phyloP scores from a whole-genome alignment of 192 early-diverging fungal genomes.

The Helicostylum pulchrum region DNA sequence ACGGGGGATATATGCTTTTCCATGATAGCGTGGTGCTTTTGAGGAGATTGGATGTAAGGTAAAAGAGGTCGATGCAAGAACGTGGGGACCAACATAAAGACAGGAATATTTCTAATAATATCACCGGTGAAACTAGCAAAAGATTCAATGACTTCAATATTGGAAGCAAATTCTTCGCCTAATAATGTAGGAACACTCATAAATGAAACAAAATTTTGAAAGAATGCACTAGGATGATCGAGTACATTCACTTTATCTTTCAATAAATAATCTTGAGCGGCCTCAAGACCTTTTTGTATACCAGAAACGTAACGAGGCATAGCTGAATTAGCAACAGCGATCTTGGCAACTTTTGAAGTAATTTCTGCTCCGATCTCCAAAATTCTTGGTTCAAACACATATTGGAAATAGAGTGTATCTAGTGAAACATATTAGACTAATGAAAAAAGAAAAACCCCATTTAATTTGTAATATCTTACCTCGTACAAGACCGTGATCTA shows the following conservation, averaged over 20 bases:
- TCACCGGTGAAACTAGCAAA: conserved; percentile 27
- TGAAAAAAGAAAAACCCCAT: too few relatives aligned
- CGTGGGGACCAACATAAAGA: conserved; percentile 16
- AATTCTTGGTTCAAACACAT: too few relatives aligned
- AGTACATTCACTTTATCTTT: not conserved
- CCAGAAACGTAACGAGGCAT: too few relatives aligned
- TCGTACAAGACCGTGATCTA: too few relatives aligned
- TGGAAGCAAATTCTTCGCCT: conserved; percentile 18
- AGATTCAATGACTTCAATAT: conserved; percentile 23
- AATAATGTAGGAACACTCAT: conserved; percentile 29
- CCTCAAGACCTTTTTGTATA: too few relatives aligned
- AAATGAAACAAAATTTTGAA: conserved; percentile 23
- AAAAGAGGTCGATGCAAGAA: conserved; percentile 6
- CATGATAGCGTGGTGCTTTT: conserved; percentile 16
- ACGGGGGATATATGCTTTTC: not conserved
- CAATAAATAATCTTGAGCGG: too few relatives aligned
- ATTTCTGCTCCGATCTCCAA: too few relatives aligned
- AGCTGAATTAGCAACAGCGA: too few relatives aligned
- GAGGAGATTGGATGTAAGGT: conserved; percentile 17
- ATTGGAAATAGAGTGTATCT: too few relatives aligned
- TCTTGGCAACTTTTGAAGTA: too few relatives aligned
- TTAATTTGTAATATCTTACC: too few relatives aligned
- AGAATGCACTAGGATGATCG: not conserved
- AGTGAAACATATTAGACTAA: too few relatives aligned
- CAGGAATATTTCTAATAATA: conserved; percentile 18